phyloP scores from a whole-genome alignment of 2,329 filamentous ascomycete genomes.

The Colletotrichum lini region DNA sequence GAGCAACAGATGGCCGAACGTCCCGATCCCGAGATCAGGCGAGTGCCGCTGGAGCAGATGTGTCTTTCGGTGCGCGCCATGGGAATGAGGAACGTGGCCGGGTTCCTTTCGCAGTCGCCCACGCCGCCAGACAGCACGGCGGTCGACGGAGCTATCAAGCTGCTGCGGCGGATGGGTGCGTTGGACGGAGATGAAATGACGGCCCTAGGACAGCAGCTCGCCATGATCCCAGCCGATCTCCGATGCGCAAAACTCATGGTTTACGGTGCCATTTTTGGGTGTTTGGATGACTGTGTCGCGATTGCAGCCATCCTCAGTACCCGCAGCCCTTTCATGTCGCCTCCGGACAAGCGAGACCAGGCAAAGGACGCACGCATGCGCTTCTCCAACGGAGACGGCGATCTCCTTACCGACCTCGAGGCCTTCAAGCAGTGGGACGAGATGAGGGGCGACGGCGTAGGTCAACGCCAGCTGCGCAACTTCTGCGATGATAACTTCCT shows the following conservation, averaged over 20 bases:
- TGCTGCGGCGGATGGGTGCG: conserved; percentile 89
- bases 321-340: conserved; percentile 87
- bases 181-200: conserved; percentile 90
- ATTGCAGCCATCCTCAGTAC: conserved; percentile 95
- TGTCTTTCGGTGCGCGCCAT: conserved; percentile 96
- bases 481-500: conserved; percentile 93
- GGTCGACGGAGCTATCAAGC: conserved; percentile 85
- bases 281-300: conserved; percentile 88
- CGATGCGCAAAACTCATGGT: conserved; percentile 96
- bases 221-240: conserved; percentile 94
- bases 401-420: conserved; percentile 87
- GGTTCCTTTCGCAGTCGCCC: conserved; percentile 87
- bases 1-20: conserved; percentile 90
- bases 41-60: conserved; percentile 93
- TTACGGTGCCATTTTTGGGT: conserved; percentile 93
- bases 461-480: conserved; percentile 74
- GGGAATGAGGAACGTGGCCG: conserved; percentile 86
- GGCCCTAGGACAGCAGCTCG: conserved; percentile 91
- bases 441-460: conserved; percentile 70
- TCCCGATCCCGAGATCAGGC: conserved; percentile 92
- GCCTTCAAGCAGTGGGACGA: conserved; percentile 88
- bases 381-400: conserved; percentile 85
- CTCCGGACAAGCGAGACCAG: conserved; percentile 85
- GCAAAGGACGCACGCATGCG: conserved; percentile 81
- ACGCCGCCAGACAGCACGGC: conserved; percentile 90